Conservation (phyloP, 805 yeast species). For the Blastobotrys americana region DNA sequence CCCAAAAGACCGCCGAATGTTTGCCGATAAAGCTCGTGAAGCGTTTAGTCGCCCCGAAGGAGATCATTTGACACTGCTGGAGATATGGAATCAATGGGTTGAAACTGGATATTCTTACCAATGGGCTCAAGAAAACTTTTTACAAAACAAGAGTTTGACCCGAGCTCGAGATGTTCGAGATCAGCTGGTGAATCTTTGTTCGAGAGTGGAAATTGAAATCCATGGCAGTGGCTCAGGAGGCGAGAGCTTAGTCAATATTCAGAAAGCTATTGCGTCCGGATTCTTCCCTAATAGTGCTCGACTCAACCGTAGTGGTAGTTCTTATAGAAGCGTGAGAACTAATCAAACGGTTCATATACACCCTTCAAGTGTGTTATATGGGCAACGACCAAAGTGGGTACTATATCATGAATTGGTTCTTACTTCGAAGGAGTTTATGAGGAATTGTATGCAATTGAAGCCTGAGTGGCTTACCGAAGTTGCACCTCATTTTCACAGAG, state of each 20-base stretch:
- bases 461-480: slow-evolving; percentile 68
- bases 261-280: slow-evolving; percentile 44
- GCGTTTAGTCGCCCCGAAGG: slow-evolving; percentile 60
- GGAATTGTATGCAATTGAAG: slow-evolving; percentile 74
- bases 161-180: slow-evolving; percentile 74
- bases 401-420: slow-evolving; percentile 73
- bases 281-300: slow-evolving; percentile 44
- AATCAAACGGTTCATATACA: slow-evolving; percentile 69
- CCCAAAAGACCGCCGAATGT: slow-evolving; percentile 67
- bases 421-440: slow-evolving; percentile 88
- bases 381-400: slow-evolving; percentile 64
- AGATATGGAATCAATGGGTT: slow-evolving; percentile 75
- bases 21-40: slow-evolving; percentile 71
- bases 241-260: slow-evolving; percentile 58
- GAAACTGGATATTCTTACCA: slow-evolving; percentile 46
- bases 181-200: slow-evolving; percentile 60
- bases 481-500: slow-evolving; percentile 35
- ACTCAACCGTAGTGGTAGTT: slow-evolving; percentile 55
- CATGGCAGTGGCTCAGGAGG: slow-evolving; percentile 43
- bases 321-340: slow-evolving; percentile 59
- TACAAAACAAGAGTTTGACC: slow-evolving; percentile 70
- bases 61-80: slow-evolving; percentile 77
- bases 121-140: slow-evolving; percentile 77
- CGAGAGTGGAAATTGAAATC: slow-evolving; percentile 35
- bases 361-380: slow-evolving; percentile 73